A percentile compares a stretch with the other conserved stretches of the same genome.
Conservation (phyloP, 78 protist species). For the Anaeramoeba ignava region DNA sequence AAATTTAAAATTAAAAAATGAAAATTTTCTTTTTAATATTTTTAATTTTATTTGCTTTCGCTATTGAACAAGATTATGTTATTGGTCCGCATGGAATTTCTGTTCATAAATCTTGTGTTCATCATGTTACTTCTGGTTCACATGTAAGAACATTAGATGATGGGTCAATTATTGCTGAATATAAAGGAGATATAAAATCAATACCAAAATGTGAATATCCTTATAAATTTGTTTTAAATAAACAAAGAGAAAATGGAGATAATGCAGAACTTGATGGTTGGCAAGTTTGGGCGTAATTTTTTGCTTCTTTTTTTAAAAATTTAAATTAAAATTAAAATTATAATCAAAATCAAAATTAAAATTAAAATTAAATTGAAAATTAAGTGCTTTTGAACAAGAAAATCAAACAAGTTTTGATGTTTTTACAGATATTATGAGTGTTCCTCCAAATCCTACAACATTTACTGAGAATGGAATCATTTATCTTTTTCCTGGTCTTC, state of each 20-base stretch:
- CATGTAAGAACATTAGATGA: not conserved
- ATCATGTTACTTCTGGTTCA: not conserved
- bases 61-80: not conserved
- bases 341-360: too few relatives aligned
- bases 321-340: too few relatives aligned
- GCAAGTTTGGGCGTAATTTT: not conserved
- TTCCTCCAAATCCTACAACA: not conserved
- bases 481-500: not conserved
- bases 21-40: not conserved
- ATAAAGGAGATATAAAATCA: not conserved
- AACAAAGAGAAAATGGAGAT: not conserved
- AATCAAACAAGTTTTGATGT: not conserved
- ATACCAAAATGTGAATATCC: not conserved
- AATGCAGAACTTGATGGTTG: not conserved
- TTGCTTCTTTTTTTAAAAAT: too few relatives aligned
- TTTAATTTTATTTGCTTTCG: not conserved
- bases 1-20: too few relatives aligned
- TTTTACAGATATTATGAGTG: not conserved
- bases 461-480: not conserved
- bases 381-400: not conserved
- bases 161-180: not conserved
- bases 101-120: not conserved
- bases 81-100: not conserved
- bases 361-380: too few relatives aligned
- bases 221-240: not conserved